Conservation (phyloP, 2,329 filamentous ascomycete genomes). For the Colletotrichum echinochloae region DNA sequence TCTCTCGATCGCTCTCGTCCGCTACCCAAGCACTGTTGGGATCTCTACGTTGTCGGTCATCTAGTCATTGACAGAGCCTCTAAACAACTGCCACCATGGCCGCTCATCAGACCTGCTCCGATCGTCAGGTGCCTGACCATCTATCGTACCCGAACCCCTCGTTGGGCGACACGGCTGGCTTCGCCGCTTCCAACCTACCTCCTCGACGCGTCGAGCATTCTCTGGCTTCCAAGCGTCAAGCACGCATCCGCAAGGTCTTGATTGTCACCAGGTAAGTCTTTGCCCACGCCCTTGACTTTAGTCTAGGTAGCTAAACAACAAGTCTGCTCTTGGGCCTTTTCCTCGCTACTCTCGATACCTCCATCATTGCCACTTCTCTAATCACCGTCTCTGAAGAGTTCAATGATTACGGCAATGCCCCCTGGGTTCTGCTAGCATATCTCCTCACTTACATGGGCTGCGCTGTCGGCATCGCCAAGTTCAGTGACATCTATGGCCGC, state of each 20-base stretch:
- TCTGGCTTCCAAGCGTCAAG: background rate
- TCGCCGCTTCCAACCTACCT: constrained; percentile 17
- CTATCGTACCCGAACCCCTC: constrained; percentile 45
- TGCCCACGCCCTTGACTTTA: background rate
- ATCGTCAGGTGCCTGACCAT: constrained; percentile 23
- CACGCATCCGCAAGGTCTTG: constrained; percentile 45
- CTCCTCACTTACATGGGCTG: constrained; percentile 70
- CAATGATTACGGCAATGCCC: constrained; percentile 62
- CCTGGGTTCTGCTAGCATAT: constrained; percentile 68
- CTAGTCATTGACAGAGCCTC: background rate
- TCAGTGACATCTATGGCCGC: constrained; percentile 71
- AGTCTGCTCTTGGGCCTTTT: constrained; percentile 61
- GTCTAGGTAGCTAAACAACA: constrained; percentile 13
- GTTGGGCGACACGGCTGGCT: constrained; percentile 43
- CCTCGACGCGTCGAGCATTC: background rate
- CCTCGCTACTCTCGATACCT: constrained; percentile 68
- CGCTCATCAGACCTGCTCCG: constrained; percentile 18
- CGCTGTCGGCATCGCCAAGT: constrained; percentile 67
- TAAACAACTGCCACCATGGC: background rate
- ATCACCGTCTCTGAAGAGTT: constrained; percentile 67
- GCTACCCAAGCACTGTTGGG: background rate
- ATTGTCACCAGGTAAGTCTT: constrained; percentile 52
- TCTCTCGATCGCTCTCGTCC: background rate
- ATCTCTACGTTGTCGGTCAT: background rate
- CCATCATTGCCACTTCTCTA: constrained; percentile 69